A percentile compares a stretch with the other conserved stretches of the same genome.
Evolutionary conservation across 148 eudicot species (phyloP).

Genomic region (Suaeda aralocaspica): DNA sequence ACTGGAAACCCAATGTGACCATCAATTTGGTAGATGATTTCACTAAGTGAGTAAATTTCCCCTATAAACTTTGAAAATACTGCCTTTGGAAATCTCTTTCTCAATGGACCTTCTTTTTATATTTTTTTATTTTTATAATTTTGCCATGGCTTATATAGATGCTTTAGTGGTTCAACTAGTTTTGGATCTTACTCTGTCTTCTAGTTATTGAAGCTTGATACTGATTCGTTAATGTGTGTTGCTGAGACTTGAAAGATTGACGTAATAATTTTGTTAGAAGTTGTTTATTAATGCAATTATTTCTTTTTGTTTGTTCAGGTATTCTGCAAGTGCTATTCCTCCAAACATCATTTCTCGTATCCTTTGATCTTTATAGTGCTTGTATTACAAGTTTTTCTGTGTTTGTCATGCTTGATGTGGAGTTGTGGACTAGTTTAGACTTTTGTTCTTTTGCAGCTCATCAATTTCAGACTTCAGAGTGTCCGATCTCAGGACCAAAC

Average conservation of each 20-base stretch:
- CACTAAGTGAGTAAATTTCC: conserved; percentile 44
- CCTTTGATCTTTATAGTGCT: conserved; percentile 38
- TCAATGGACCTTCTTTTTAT: no score
- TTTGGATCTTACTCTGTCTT: background rate
- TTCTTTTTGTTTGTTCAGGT: conserved; percentile 47
- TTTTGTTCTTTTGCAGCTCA: background rate
- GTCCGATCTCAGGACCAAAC: background rate
- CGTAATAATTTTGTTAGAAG: background rate
- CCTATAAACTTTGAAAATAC: no score
- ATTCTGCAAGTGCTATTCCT: conserved; percentile 69
- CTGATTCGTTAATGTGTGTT: no score
- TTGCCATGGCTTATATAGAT: background rate
- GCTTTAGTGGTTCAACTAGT: background rate
- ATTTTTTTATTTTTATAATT: background rate
- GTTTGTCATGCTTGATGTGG: background rate
- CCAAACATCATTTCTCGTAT: conserved; percentile 85
- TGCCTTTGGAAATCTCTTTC: background rate
- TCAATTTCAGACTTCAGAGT: no score
- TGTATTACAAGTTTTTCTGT: background rate
- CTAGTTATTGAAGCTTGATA: no score
- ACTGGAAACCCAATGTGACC: conserved; percentile 96
- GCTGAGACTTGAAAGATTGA: background rate
- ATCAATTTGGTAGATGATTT: conserved; percentile 94
- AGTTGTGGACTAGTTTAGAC: conserved; percentile 1
- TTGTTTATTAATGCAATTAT: background rate